Conservation (phyloP, 2,329 filamentous ascomycete genomes). For the Davidsoniella virescens region DNA sequence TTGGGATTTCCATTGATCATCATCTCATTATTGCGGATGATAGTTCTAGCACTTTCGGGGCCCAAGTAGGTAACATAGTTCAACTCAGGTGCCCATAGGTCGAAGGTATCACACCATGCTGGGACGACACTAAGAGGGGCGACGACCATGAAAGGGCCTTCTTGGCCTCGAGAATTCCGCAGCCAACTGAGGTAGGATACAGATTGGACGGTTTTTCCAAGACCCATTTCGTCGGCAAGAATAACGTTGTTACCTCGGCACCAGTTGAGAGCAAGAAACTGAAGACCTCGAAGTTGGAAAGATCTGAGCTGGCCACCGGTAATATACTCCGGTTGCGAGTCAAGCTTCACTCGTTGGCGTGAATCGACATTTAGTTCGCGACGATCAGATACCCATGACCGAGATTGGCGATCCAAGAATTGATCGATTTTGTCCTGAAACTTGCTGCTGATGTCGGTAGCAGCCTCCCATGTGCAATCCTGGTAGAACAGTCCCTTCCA, state of each 20-base stretch:
- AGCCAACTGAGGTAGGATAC: slow-evolving; percentile 96
- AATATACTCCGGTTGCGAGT: slow-evolving; percentile 74
- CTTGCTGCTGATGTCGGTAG: slow-evolving; percentile 54
- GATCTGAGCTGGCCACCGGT: slow-evolving; percentile 70
- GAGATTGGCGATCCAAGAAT: slow-evolving; percentile 68
- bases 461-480: slow-evolving; percentile 83
- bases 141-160: slow-evolving; percentile 93
- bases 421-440: slow-evolving; percentile 85
- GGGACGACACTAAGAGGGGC: slow-evolving; percentile 94
- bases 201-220: slow-evolving; percentile 95
- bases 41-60: slow-evolving; percentile 67
- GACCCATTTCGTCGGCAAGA: slow-evolving; percentile 93
- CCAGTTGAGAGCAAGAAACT: slow-evolving; percentile 96
- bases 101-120: slow-evolving; percentile 96
- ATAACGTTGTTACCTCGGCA: slow-evolving; percentile 88
- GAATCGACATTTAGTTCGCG: slow-evolving; percentile 61
- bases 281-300: slow-evolving; percentile 86
- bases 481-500: slow-evolving; percentile 94
- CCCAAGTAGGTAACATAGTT: slow-evolving; percentile 97
- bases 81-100: slow-evolving; percentile 84
- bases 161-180: slow-evolving; percentile 71
- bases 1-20: slow-evolving; percentile 71
- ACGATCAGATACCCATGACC: slow-evolving; percentile 65
- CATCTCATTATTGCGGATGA: slow-evolving; percentile 81
- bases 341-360: slow-evolving; percentile 58